Evolutionary conservation across 768 basidiomycete species (phyloP), one percentile per base, ranked within the genome.

Genomic region (Agrocybe praecox): DNA sequence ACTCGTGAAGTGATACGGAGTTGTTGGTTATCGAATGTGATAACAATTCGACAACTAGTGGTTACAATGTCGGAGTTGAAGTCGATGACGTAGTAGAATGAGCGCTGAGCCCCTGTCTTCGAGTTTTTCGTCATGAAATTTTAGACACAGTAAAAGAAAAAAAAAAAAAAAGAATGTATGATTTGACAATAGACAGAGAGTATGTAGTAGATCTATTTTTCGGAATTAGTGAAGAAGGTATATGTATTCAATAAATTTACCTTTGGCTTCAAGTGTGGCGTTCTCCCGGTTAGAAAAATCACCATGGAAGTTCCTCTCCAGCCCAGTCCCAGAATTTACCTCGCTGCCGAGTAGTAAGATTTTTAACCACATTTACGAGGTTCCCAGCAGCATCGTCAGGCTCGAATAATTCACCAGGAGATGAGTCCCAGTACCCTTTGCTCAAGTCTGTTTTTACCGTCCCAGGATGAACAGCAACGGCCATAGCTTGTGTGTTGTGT

Each of bases 371-470:
- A 40, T 74, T 64, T 6, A 75, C 71, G 6, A 86, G 57, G 56
- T 74, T 80, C 49, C 68, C 66, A 0, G 83, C 84, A 0, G 84
- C 78, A 26, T 80, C 72, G 22, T 77, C 75, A 0, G 84, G 81
- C 59, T 82, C 78, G 57, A 85, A 83, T 42, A 80, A 53, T 60
- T 75, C 72, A 14, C 73, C 64, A 9, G 68, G 61, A 9, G 72
- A 70, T 1, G 77, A 73, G 7, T 64, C 64, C 84, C 83, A 83
- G 61, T 80, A 86, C 2, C 71, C 75, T 60, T 73, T 79, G 73
- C 83, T 85, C 54, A 87, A 65, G 52, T 82, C 80, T 12, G 85
- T 86, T 69, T 81, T 82, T 36, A 86, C 80, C 0, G 84, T 86
- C 1, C 84, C 84, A 2, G 85, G 85, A 63, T 86, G 84, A 17